Evolutionary conservation across 1,284 basidiomycete genomes (phyloP).

Genomic region (Stereum hirsutum): DNA sequence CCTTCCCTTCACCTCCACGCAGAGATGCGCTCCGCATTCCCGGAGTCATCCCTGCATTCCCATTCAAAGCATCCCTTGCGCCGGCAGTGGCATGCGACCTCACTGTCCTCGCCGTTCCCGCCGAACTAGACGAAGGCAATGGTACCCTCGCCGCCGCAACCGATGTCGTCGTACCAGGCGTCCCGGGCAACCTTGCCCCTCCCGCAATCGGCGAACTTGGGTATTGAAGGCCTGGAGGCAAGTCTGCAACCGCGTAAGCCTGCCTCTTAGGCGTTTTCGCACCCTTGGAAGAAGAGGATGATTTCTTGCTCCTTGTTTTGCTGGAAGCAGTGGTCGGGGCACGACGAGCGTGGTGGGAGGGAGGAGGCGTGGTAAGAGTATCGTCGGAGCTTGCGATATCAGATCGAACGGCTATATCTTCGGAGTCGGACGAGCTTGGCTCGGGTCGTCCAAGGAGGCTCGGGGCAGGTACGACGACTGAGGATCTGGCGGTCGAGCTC

Average conservation of each 20-base stretch:
- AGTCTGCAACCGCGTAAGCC: constrained; percentile 18
- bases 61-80: no score
- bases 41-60: constrained; percentile 12
- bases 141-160: constrained; percentile 10
- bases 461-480: constrained; percentile 8
- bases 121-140: constrained; percentile 12
- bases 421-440: constrained; percentile 16
- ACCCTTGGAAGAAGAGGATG: constrained; percentile 10
- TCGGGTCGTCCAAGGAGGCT: constrained; percentile 9
- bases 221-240: constrained; percentile 14
- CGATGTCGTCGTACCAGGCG: no score
- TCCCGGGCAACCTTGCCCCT: no score
- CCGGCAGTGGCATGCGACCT: background rate
- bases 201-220: constrained; percentile 15
- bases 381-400: constrained; percentile 16
- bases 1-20: constrained; percentile 1
- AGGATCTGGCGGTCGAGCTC: constrained; percentile 10
- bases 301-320: constrained; percentile 13
- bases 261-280: no score
- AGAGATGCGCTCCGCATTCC: constrained; percentile 7
- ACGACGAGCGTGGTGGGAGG: background rate
- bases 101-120: constrained; percentile 7
- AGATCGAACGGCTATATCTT: constrained; percentile 16
- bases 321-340: background rate
- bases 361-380: constrained; percentile 20